Base-by-base conservation (phyloP, 2,329 filamentous ascomycete genomes). In the Fusarium sp. region DNA sequence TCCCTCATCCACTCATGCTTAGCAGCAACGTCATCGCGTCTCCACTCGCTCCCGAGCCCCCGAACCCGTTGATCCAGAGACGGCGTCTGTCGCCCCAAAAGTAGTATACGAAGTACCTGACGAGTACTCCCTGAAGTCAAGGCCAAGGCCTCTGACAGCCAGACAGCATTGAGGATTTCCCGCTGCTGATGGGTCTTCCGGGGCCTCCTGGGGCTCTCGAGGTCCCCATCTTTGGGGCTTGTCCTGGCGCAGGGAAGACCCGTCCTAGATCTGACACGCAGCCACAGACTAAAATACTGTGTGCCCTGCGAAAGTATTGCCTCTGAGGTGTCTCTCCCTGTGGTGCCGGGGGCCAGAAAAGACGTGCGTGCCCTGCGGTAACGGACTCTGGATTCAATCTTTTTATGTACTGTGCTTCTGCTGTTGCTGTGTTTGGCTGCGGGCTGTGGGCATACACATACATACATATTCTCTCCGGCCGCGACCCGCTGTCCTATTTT, bases 211-310 rank as follows among this genome's bases (percentile, higher is more conserved):
- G 43, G 47, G 37, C 34, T n/a, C n/a, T 44, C 7, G 34, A 34
- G 55, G 57, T 65, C 70, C 53, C 63, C 62, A 56, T 66, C 59
- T 64, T 61, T 58, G 48, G 52, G 68, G 55, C 64, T 66, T 73
- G 54, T 69, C 61, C 64, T 51, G 41, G 68, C 62, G 65, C 72
- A 75, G 72, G 72, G 72, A 71, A 73, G 71, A 68, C 69, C 72
- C 66, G 70, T 75, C 64, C 65, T 60, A 74, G 72, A 75, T 76
- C 73, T 75, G 73, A 75, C 73, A 76, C 73, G 73, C 69, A 69
- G 73, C 72, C 68, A 73, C 73, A 68, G 66, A 58, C 67, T 70
- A 70, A 70, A 63, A 59, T 70, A 65, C 68, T 69, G 68, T 66
- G 56, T 65, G 69, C 53, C 56, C 46, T 71, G 57, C 47, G 65